These are phyloP conservation scores for Myxozyma geophila DNA, from an alignment of 805 yeast genomes.

Conservation along the genomic window DNA sequence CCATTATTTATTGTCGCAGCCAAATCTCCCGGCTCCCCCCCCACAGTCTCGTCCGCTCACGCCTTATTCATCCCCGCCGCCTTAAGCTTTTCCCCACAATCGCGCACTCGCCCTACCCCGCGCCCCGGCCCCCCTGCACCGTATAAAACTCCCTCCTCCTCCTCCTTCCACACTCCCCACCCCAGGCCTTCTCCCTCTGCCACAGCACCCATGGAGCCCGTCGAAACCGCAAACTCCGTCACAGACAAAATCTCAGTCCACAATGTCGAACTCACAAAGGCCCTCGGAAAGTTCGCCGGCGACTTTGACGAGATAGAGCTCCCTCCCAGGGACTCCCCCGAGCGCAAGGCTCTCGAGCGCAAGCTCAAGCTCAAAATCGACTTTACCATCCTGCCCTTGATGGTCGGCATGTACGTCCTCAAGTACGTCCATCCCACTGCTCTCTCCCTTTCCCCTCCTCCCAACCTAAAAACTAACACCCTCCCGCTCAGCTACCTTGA, in stretches of 20 bases:
- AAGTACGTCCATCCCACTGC: conserved; percentile 41
- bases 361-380: conserved; percentile 56
- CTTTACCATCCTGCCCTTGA: conserved; percentile 55
- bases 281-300: conserved; percentile 17
- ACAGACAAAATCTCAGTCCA: conserved; percentile 16
- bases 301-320: conserved; percentile 37
- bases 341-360: conserved; percentile 51
- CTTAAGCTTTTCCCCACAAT: no score
- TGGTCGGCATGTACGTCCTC: conserved; percentile 56
- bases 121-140: no score
- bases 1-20: no score
- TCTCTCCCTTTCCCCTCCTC: not conserved
- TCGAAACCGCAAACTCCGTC: not conserved
- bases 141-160: not conserved
- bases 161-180: not conserved
- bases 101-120: no score
- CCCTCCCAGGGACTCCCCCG: conserved; percentile 46
- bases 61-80: no score
- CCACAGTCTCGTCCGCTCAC: no score
- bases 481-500: conserved; percentile 47
- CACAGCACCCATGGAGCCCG: not conserved
- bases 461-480: no score
- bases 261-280: conserved; percentile 9
- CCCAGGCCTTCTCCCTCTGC: not conserved
- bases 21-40: no score